Base-by-base conservation (phyloP, 768 basidiomycete genomes). In the Rhizopogon sp. region DNA sequence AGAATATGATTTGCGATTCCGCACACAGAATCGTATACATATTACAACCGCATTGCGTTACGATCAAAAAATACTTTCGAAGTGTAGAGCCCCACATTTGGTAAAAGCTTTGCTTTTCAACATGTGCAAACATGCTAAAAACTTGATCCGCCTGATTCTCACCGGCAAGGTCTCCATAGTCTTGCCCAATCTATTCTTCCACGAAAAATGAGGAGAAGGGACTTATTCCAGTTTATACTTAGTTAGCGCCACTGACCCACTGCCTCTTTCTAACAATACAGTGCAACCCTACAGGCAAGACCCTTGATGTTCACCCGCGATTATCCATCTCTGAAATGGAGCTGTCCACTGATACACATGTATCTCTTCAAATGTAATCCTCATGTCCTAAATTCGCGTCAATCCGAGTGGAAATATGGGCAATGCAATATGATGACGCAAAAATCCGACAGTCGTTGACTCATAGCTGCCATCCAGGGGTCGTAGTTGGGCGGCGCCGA, bases 401-500 rank as follows among this genome's bases (percentile, higher is more conserved):
- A 13, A 20, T 46, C 31, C 14, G 31, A 33, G 6, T 6, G 31
- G 20, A 31, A 46, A 33, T 11, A 20, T 5, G 35, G 11, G 6
- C n/a, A 33, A 13, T 17, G 29, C 29, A 46, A 29, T 2, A 46
- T n/a, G 29, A 46, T 20, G 11, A 2, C 35, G 4, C 33, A 33
- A 8, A 46, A 6, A 17, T 11, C n/a, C 11, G 9, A 5, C 33
- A 46, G n/a, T 20, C 25, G 25, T 25, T 25, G 3, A 25, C 25
- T 25, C 28, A 49, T 7, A 6, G 3, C 46, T 49, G 5, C 2
- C 49, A 44, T 17, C 50, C 54, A 11, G 29, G 1, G 2, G 11
- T 25, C 20, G 37, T 42, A 6, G 39, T 7, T 5, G 14, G 37
- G 33, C 61, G 45, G 6, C 60, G 64, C 22, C 68, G 58, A 6